Evolutionary conservation across 306 rosid species (phyloP).

Genomic region (Notholithocarpus densiflorus): DNA sequence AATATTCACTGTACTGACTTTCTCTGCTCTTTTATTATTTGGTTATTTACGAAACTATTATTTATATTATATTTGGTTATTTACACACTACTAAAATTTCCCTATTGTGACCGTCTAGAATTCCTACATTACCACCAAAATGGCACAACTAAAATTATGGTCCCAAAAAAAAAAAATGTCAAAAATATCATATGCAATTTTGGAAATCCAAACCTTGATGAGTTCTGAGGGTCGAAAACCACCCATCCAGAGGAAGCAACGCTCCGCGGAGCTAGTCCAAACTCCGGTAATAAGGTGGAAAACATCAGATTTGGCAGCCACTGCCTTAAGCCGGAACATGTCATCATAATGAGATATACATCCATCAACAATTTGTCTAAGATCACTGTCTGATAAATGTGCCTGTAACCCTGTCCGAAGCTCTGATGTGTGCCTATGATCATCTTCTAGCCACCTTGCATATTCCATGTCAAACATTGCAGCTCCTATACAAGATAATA

Average conservation of each 20-base stretch:
- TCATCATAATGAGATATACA: conserved; percentile 72
- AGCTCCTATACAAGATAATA: conserved; percentile 44
- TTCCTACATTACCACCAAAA: background rate
- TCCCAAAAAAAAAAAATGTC: background rate
- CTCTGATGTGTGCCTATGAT: conserved; percentile 71
- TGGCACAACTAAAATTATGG: background rate
- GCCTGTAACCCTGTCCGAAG: conserved; percentile 60
- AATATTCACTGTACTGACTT: too few relatives aligned
- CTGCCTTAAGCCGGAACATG: conserved; percentile 58
- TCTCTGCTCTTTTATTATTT: too few relatives aligned
- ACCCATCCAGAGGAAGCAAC: conserved; percentile 95
- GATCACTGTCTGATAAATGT: conserved; percentile 56
- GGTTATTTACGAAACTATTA: too few relatives aligned
- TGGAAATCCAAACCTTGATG: conserved; percentile 47
- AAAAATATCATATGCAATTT: background rate
- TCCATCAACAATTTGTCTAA: conserved; percentile 59
- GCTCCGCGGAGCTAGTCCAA: conserved; percentile 87
- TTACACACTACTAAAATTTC: too few relatives aligned
- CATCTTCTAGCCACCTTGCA: conserved; percentile 88
- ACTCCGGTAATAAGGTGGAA: conserved; percentile 80
- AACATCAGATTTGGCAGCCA: conserved; percentile 85
- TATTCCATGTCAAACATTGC: conserved; percentile 96
- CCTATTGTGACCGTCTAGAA: too few relatives aligned
- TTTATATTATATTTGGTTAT: too few relatives aligned
- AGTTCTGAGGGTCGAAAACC: conserved; percentile 90